Evolutionary conservation across 2,329 filamentous ascomycete species (phyloP).

Genomic region (Cercospora sp.): DNA sequence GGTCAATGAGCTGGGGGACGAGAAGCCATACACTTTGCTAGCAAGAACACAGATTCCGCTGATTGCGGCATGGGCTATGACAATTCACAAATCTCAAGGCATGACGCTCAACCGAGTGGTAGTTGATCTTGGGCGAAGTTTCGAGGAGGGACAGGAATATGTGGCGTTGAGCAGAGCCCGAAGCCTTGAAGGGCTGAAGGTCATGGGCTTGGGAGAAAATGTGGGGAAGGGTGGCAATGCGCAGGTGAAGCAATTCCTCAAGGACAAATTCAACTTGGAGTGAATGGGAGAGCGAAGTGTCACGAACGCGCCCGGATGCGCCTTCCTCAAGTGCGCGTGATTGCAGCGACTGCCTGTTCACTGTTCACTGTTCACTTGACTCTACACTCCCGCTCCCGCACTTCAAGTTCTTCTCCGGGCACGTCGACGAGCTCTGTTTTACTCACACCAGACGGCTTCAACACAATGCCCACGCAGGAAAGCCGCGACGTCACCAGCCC

Average conservation of each 20-base stretch:
- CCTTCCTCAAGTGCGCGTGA: no score
- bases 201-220: conserved; percentile 28
- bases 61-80: conserved; percentile 62
- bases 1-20: conserved; percentile 51
- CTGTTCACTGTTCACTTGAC: no score
- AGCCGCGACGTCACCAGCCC: no score
- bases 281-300: background rate
- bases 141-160: conserved; percentile 62
- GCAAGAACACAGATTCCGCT: conserved; percentile 63
- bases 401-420: no score
- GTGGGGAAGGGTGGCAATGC: conserved; percentile 26
- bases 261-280: conserved; percentile 18
- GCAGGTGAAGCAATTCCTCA: conserved; percentile 27
- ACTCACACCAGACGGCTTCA: no score
- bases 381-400: no score
- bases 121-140: conserved; percentile 55
- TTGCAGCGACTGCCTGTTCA: no score
- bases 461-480: no score
- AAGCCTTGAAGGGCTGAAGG: conserved; percentile 53
- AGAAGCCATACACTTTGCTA: conserved; percentile 51
- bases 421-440: no score
- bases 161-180: conserved; percentile 63
- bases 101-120: conserved; percentile 62
- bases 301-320: no score
- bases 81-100: conserved; percentile 64